Conservation (phyloP, 139 green algal species). For the Chlorella sorokiniana region DNA sequence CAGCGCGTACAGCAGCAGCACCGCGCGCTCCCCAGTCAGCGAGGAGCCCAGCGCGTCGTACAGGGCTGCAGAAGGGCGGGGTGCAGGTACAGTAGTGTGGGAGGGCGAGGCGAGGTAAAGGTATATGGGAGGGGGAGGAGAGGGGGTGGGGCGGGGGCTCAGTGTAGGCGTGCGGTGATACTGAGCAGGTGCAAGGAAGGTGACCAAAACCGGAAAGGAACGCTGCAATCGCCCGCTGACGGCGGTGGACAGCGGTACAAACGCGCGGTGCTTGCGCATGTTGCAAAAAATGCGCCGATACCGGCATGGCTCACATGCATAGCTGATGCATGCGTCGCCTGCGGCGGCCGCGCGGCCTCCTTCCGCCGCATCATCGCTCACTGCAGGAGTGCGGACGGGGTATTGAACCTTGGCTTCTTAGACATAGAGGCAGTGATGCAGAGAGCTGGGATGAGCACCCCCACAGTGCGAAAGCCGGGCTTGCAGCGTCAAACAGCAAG, state of each 20-base stretch:
- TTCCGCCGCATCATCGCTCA: slow-evolving; percentile 10
- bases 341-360: not conserved
- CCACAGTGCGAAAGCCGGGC: too few species aligned
- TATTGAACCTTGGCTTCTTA: not conserved
- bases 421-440: too few species aligned
- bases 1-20: slow-evolving; percentile 86
- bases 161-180: not conserved
- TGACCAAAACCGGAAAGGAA: not conserved
- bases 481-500: too few species aligned
- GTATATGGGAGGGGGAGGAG: too few species aligned
- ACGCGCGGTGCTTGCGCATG: not conserved
- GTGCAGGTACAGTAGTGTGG: not conserved
- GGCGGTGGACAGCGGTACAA: not conserved
- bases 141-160: not conserved
- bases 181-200: not conserved
- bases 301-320: slow-evolving; percentile 1
- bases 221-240: too few species aligned
- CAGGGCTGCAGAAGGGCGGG: slow-evolving; percentile 2
- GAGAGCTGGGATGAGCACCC: too few species aligned
- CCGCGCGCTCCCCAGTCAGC: slow-evolving; percentile 49
- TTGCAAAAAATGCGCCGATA: not conserved
- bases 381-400: not conserved
- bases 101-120: not conserved
- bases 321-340: slow-evolving; percentile 26
- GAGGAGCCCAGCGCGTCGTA: slow-evolving; percentile 6